Evolutionary conservation across 2,329 filamentous ascomycete genomes (phyloP), one percentile per base, ranked within the genome.

Genomic region (Macrophomina tecta): DNA sequence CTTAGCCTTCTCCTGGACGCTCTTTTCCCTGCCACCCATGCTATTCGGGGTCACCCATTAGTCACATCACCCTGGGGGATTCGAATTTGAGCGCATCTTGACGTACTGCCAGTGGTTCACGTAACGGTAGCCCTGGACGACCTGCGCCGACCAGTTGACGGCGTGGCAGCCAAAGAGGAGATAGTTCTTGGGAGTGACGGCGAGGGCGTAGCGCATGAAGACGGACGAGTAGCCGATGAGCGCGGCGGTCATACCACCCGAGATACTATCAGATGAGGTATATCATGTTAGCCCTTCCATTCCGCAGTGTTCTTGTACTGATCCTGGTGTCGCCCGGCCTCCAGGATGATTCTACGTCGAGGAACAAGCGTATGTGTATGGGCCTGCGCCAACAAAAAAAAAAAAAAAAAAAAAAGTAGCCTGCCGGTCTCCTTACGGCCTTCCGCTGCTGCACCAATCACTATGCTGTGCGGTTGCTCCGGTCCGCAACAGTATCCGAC

Each of bases 161-260:
- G 86, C 79, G 78, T 90, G 88, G 81, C 87, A 90, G 70, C 85
- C 87, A 77, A 90, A 90, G 66, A 90, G 86, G 70, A 90, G 86
- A 81, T 89, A 89, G 81, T 90, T 90, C 73, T 82, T 82, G 48
- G 88, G 88, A 16, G 81, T 81, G 66, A 90, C 86, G 69, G 88
- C 87, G 69, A 90, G 76, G 67, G 88, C 80, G 80, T 90, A 90
- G 76, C 88, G 87, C 87, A 89, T 89, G 81, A 90, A 90, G 67
- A 86, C 87, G 55, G 77, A 86, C 30, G 85, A 86, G 82, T 90
- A 90, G 76, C 87, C 75, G 70, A 83, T 80, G 34, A 90, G 82
- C 53, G 87, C 86, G 72, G 78, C 81, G 66, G 88, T 90, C 86
- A 90, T 89, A 70, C 81, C 80, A 69, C 87, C 88, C 69, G 87